These are phyloP conservation scores for Candida michaelii DNA, from an alignment of 805 yeast species.

Conservation along the genomic window DNA sequence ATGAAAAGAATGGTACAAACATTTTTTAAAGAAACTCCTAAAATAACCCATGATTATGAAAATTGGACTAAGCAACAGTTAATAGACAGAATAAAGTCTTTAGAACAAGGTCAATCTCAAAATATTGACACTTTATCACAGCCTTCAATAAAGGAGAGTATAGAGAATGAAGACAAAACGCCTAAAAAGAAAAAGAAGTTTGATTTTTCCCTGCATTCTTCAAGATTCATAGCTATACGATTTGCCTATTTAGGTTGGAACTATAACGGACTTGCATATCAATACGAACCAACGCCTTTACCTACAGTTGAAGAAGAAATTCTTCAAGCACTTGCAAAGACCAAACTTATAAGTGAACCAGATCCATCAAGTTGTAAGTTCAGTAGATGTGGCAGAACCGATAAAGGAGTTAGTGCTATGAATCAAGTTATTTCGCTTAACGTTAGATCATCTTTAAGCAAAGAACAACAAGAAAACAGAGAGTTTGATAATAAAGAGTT, in stretches of 20 bases:
- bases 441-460: constrained; percentile 66
- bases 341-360: constrained; percentile 60
- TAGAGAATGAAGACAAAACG: neutral
- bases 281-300: constrained; percentile 68
- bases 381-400: constrained; percentile 93
- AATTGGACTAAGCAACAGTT: constrained; percentile 69
- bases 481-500: constrained; percentile 65
- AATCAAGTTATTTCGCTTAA: constrained; percentile 84
- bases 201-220: constrained; percentile 62
- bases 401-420: constrained; percentile 95
- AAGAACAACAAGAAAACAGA: constrained; percentile 60
- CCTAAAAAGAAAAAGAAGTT: constrained; percentile 42
- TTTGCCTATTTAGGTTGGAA: constrained; percentile 95
- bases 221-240: constrained; percentile 71
- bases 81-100: constrained; percentile 51
- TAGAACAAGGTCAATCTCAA: constrained; percentile 50
- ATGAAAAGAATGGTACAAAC: constrained; percentile 25
- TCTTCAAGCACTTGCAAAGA: constrained; percentile 65
- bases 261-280: constrained; percentile 87
- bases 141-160: neutral
- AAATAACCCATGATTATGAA: constrained; percentile 36
- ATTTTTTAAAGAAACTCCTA: constrained; percentile 17
- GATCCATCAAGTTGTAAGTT: constrained; percentile 67
- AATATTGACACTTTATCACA: too few relatives aligned
- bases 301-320: constrained; percentile 86